Percentiles rank a stretch among this genome's conserved stretches.
phyloP scores from a whole-genome alignment of 2,329 filamentous ascomycete genomes.

The Leptographium lundbergii region DNA sequence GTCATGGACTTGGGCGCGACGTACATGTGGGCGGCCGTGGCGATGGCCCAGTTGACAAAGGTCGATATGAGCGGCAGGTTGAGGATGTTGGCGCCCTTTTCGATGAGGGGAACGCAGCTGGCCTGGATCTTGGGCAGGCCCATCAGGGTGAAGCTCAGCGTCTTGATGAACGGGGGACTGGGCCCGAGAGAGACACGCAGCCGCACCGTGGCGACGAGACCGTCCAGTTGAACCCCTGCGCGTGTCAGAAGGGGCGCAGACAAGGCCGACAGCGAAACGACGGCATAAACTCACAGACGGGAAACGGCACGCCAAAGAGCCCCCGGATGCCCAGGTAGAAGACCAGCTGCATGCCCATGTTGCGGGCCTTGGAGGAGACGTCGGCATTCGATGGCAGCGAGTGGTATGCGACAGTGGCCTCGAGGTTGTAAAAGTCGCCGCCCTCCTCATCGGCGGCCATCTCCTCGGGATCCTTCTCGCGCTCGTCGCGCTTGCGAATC shows the following conservation, averaged over 20 bases:
- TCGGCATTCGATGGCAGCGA: slow-evolving; percentile 60
- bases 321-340: slow-evolving; percentile 89
- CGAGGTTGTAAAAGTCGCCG: slow-evolving; percentile 85
- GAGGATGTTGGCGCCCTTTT: slow-evolving; percentile 78
- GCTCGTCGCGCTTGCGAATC: slow-evolving; percentile 65
- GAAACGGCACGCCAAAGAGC: slow-evolving; percentile 76
- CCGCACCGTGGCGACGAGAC: slow-evolving; percentile 78
- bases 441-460: slow-evolving; percentile 81
- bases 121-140: slow-evolving; percentile 81
- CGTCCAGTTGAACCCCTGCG: slow-evolving; percentile 64
- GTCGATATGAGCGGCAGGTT: slow-evolving; percentile 89
- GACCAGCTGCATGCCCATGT: slow-evolving; percentile 94
- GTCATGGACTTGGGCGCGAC: slow-evolving; percentile 92
- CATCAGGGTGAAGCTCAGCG: slow-evolving; percentile 86
- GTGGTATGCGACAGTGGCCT: slow-evolving; percentile 84
- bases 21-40: slow-evolving; percentile 76
- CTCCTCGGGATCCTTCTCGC: slow-evolving; percentile 75
- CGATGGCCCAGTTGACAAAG: slow-evolving; percentile 93
- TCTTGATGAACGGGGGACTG: slow-evolving; percentile 84
- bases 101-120: slow-evolving; percentile 84
- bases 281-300: slow-evolving; percentile 40
- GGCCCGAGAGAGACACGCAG: slow-evolving; percentile 76
- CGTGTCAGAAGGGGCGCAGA: neutral
- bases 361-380: slow-evolving; percentile 70
- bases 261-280: no score